These are phyloP conservation scores for Volvariella volvacea DNA, from an alignment of 1,284 basidiomycete genomes.

Conservation along the genomic window DNA sequence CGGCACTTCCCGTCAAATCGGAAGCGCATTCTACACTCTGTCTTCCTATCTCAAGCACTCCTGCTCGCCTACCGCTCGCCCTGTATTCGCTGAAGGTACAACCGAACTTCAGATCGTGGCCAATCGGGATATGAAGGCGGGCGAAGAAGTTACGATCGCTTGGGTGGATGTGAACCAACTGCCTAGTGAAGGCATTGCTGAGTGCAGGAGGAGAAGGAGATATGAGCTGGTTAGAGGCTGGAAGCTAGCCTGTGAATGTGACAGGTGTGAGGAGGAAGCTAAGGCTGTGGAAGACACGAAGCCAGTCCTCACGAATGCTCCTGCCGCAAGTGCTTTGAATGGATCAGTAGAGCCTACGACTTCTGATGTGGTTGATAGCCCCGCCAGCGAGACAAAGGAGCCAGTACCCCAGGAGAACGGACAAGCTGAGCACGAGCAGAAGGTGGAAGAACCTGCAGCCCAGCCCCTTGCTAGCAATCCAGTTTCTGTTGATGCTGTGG, in stretches of 20 bases:
- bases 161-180: constrained; percentile 62
- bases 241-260: constrained; percentile 69
- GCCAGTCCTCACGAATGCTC: no score
- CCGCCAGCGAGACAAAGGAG: constrained; percentile 26
- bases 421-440: no score
- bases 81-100: constrained; percentile 56
- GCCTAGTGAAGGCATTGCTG: constrained; percentile 41
- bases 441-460: no score
- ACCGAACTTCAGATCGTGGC: constrained; percentile 63
- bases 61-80: constrained; percentile 57
- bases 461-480: no score
- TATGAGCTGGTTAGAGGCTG: constrained; percentile 73
- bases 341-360: background rate
- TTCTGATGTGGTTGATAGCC: background rate
- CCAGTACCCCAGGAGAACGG: no score
- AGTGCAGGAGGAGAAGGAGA: constrained; percentile 57
- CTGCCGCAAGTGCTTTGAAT: background rate
- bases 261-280: constrained; percentile 53
- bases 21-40: constrained; percentile 65
- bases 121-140: constrained; percentile 54
- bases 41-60: constrained; percentile 75
- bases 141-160: constrained; percentile 68
- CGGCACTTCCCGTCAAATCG: constrained; percentile 68
- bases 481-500: no score
- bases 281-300: constrained; percentile 23